These are phyloP conservation scores for Xylaria sp. DNA, from an alignment of 495 filamentous ascomycete genomes.

Conservation along the genomic window DNA sequence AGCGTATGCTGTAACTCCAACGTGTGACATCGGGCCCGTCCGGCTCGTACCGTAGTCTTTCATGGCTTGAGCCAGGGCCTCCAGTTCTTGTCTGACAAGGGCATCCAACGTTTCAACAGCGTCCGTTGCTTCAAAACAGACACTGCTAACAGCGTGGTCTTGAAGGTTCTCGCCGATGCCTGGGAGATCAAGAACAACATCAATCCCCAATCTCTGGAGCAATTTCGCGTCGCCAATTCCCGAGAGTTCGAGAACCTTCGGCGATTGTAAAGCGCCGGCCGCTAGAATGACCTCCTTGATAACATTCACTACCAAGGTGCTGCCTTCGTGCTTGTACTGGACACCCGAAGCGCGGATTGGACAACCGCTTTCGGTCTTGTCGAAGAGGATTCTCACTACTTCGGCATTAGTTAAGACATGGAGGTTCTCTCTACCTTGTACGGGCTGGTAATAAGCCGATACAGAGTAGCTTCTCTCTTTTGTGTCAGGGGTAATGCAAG, in stretches of 20 bases:
- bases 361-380: conserved; percentile 36
- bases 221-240: conserved; percentile 73
- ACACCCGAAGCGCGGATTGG: not conserved
- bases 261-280: conserved; percentile 63
- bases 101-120: conserved; percentile 74
- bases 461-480: conserved; percentile 47
- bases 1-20: conserved; percentile 76
- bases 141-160: conserved; percentile 51
- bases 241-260: conserved; percentile 70
- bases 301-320: not conserved
- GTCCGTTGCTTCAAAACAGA: conserved; percentile 51
- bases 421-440: conserved; percentile 48
- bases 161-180: conserved; percentile 75
- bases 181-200: conserved; percentile 70
- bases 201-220: conserved; percentile 66
- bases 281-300: conserved; percentile 62
- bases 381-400: conserved; percentile 51
- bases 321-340: not conserved
- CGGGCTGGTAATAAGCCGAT: conserved; percentile 44
- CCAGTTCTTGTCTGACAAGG: conserved; percentile 66
- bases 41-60: conserved; percentile 27
- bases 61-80: conserved; percentile 56
- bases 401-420: conserved; percentile 50
- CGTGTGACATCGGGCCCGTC: conserved; percentile 55
- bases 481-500: conserved; percentile 49